phyloP scores from a whole-genome alignment of 2,329 filamentous ascomycete species.

The Chlorencoelia australis region DNA sequence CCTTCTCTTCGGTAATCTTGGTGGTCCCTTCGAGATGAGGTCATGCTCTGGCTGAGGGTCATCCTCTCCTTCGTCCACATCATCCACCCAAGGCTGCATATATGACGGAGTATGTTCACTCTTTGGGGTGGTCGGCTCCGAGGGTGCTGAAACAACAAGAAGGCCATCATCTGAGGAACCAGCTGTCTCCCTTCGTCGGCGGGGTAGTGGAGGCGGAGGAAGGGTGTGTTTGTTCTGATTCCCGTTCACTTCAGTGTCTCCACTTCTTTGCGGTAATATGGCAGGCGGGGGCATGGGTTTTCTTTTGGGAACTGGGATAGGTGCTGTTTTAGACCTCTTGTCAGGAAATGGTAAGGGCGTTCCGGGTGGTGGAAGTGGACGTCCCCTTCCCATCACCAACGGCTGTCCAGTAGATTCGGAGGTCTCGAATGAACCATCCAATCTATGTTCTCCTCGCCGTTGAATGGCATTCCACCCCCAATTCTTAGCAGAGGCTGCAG shows the following conservation, averaged over 20 bases:
- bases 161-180: constrained; percentile 39
- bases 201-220: constrained; percentile 39
- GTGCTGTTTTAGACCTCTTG: constrained; percentile 46
- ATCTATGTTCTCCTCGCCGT: constrained; percentile 32
- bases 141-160: constrained; percentile 57
- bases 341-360: constrained; percentile 65
- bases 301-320: constrained; percentile 50
- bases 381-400: constrained; percentile 60
- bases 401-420: constrained; percentile 46
- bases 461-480: constrained; percentile 51
- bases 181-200: constrained; percentile 19
- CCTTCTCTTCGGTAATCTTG: constrained; percentile 19
- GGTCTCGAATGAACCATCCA: constrained; percentile 12
- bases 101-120: constrained; percentile 28
- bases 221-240: constrained; percentile 25
- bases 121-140: constrained; percentile 44
- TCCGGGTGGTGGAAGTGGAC: constrained; percentile 72
- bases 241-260: constrained; percentile 19
- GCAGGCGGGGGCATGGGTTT: constrained; percentile 45
- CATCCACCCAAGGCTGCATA: constrained; percentile 29
- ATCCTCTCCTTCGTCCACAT: constrained; percentile 23
- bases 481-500: constrained; percentile 44
- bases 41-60: constrained; percentile 1
- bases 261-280: constrained; percentile 8
- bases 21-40: constrained; percentile 5